Conservation (phyloP, 768 basidiomycete species). For the Lactarius vividus region DNA sequence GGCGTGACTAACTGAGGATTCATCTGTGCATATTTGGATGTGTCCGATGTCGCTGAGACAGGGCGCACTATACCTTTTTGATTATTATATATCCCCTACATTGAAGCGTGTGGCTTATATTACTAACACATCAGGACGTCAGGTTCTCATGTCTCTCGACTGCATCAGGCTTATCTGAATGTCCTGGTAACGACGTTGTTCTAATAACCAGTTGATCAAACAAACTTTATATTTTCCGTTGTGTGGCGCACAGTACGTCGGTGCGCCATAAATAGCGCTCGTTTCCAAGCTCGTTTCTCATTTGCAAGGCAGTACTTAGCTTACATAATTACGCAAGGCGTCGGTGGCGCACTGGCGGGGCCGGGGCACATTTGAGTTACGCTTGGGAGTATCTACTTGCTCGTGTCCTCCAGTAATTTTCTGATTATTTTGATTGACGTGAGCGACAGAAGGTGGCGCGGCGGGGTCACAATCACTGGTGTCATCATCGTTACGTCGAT, state of each 20-base stretch:
- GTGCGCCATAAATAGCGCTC: no score
- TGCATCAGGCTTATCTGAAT: not conserved
- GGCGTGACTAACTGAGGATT: no score
- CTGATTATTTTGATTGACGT: not conserved
- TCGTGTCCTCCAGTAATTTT: no score
- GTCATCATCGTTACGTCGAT: not conserved
- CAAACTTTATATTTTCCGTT: not conserved
- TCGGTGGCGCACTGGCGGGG: no score
- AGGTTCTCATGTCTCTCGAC: not conserved
- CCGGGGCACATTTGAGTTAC: no score
- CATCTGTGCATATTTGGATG: not conserved
- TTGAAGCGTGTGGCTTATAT: not conserved
- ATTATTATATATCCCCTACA: not conserved
- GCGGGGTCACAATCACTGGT: not conserved
- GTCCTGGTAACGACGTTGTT: not conserved
- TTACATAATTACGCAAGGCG: not conserved
- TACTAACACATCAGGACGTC: not conserved
- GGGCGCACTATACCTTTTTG: not conserved
- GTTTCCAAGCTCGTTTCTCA: no score
- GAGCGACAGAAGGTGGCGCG: not conserved
- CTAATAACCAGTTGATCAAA: not conserved
- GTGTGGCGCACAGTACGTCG: not conserved
- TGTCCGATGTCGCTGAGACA: not conserved
- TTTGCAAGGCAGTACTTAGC: no score
- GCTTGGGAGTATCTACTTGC: no score